Base-by-base conservation (phyloP, 2,329 filamentous ascomycete species). In the Colletotrichum eremochloae region DNA sequence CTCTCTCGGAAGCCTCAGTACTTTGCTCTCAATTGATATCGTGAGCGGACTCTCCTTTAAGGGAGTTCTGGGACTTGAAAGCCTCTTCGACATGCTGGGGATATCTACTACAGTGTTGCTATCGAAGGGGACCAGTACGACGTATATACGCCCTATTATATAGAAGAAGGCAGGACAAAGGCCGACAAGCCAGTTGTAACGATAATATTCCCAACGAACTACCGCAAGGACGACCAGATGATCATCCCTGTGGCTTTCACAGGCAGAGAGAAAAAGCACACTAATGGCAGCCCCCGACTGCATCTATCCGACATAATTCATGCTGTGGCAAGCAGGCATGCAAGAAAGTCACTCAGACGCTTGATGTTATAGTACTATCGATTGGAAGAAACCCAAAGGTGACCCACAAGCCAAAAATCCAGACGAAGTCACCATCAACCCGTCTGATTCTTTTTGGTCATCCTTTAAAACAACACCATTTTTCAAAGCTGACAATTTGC, bases 31-130 rank as follows among this genome's bases (percentile, higher is more conserved):
- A 24, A 24, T 24, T 24, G 79, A 80, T 52, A 75, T 76, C 18
- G 76, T 80, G 63, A 77, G 76, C 18, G 64, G 74, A 5, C 64
- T 79, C 12, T 75, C 76, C 0, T 79, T 76, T 46, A 78, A 79
- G 29, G 53, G 77, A 38, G 68, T 75, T 1, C 76, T 80, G 57
- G 79, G 78, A 2, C 24, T 24, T 24, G 24, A 1, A 24, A 24
- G 24, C 24, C 24, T 24, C 24, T 24, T 24, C 24, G 24, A 24
- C 24, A 24, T 24, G 24, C 24, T 24, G 24, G 24, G 24, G 24
- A 24, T 24, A 24, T 24, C 24, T 24, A 24, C 24, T 24, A 24
- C 24, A 24, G 24, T 24, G 24, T 24, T 24, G 24, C 24, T 24
- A 24, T 24, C 24, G 24, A 24, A 24, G 12, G 40, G 7, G 40